Percentiles rank a stretch among this genome's conserved stretches.
These are phyloP conservation scores for Mycena citricolor DNA, from an alignment of 1,284 basidiomycete genomes.

Conservation along the genomic window DNA sequence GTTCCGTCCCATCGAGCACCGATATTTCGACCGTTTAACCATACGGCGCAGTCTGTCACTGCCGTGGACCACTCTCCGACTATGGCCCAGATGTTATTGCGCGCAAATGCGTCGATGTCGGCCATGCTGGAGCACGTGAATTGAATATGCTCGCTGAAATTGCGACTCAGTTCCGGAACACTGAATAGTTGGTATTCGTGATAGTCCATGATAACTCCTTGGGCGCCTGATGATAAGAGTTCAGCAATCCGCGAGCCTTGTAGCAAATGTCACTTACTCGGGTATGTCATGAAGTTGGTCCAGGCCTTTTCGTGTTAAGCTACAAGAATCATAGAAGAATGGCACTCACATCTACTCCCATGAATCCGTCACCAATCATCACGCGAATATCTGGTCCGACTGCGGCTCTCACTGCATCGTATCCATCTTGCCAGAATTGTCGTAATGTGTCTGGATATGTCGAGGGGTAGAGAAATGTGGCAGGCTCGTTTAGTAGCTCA, in stretches of 20 bases:
- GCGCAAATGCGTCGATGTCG: constrained; percentile 40
- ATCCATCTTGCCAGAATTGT: constrained; percentile 58
- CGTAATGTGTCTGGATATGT: constrained; percentile 37
- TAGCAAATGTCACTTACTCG: constrained; percentile 27
- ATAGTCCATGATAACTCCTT: constrained; percentile 64
- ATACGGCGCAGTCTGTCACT: constrained; percentile 75
- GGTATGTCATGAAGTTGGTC: constrained; percentile 58
- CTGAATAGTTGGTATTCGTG: constrained; percentile 84
- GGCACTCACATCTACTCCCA: constrained; percentile 50
- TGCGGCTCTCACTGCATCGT: constrained; percentile 50
- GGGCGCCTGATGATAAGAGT: constrained; percentile 28
- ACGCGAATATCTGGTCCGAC: constrained; percentile 49
- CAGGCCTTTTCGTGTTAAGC: constrained; percentile 44
- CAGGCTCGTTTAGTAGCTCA: constrained; percentile 68
- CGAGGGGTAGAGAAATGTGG: constrained; percentile 43
- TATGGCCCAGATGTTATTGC: constrained; percentile 58
- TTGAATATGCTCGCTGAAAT: constrained; percentile 58
- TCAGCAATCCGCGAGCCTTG: no score
- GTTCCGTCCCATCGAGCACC: constrained; percentile 74
- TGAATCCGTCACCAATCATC: constrained; percentile 76
- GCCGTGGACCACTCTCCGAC: constrained; percentile 81
- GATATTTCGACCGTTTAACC: constrained; percentile 70
- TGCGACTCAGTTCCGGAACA: constrained; percentile 52
- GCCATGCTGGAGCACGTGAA: constrained; percentile 45
- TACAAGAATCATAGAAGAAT: constrained; percentile 1